Percentiles rank a stretch among this genome's conserved stretches.
phyloP scores from a whole-genome alignment of 2,329 filamentous ascomycete genomes.

The Penicillium thymicola region DNA sequence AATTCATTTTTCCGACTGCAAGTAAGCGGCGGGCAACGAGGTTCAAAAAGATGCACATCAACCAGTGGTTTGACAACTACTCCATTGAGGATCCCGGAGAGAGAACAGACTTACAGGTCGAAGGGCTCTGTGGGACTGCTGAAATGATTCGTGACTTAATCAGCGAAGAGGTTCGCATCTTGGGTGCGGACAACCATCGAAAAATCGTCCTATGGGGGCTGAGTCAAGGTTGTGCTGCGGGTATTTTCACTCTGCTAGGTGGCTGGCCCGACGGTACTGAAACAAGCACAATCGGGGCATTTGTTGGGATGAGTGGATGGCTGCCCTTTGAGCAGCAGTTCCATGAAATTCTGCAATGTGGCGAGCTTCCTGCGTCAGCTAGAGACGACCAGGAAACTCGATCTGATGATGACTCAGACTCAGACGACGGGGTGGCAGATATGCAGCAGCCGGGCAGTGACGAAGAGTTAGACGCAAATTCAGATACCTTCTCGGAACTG shows the following conservation, averaged over 20 bases:
- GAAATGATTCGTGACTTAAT: constrained; percentile 37
- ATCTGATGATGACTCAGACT: background rate
- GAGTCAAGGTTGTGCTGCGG: constrained; percentile 54
- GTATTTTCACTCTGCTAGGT: constrained; percentile 43
- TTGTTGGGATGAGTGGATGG: constrained; percentile 50
- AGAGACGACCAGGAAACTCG: background rate
- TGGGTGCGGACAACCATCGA: constrained; percentile 25
- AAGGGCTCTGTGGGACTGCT: constrained; percentile 46
- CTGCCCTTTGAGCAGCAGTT: constrained; percentile 38
- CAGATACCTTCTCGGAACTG: background rate
- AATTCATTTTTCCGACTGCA: constrained; percentile 54
- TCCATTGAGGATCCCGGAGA: constrained; percentile 41
- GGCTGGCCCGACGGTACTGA: constrained; percentile 24
- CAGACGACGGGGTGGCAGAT: background rate
- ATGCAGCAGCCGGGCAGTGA: background rate
- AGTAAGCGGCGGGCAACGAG: constrained; percentile 44
- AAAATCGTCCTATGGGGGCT: constrained; percentile 52
- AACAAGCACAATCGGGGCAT: constrained; percentile 37
- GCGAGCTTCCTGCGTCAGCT: background rate
- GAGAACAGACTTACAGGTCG: constrained; percentile 44
- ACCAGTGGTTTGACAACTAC: constrained; percentile 54
- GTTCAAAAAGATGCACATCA: constrained; percentile 44
- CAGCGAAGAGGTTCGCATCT: constrained; percentile 27
- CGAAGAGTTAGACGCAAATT: background rate
- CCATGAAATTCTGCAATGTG: constrained; percentile 27